Evolutionary conservation across 208 protist species (phyloP).

Genomic region (Crithidia expoeki): DNA sequence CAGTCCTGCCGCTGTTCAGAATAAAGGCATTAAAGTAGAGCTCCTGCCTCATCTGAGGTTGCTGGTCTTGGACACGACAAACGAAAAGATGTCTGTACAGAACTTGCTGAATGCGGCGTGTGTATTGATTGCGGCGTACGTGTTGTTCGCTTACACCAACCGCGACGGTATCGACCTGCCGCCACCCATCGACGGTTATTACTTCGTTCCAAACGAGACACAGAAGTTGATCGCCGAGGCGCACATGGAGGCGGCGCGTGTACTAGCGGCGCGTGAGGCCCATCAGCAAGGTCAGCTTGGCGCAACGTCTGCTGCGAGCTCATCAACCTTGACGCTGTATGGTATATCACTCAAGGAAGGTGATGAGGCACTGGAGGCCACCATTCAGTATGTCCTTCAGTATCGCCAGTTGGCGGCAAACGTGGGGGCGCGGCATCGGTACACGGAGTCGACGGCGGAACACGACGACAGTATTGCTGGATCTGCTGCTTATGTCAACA

Average conservation of each 20-base stretch:
- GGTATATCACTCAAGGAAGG: constrained; percentile 35
- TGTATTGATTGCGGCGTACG: constrained; percentile 25
- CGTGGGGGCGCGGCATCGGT: neutral
- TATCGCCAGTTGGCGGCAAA: constrained; percentile 14
- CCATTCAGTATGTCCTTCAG: constrained; percentile 33
- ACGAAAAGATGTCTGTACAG: constrained; percentile 8
- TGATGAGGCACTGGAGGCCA: constrained; percentile 29
- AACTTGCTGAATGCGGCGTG: constrained; percentile 14
- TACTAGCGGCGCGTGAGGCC: constrained; percentile 20
- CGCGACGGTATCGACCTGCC: constrained; percentile 22
- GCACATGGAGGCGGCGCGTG: constrained; percentile 27
- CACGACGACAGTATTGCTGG: neutral
- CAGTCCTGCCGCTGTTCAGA: too few species aligned
- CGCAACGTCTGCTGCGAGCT: neutral
- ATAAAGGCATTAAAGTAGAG: too few species aligned
- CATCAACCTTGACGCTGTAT: constrained; percentile 16
- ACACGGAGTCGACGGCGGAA: neutral
- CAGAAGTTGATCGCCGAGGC: constrained; percentile 39
- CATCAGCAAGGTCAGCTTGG: constrained; percentile 8
- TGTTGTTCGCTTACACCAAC: constrained; percentile 32
- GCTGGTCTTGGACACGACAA: neutral
- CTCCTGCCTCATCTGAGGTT: too few species aligned
- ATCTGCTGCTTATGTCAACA: neutral
- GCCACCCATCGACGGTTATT: constrained; percentile 20
- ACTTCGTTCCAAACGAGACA: constrained; percentile 34